A percentile compares a stretch with the other conserved stretches of the same genome.
These are phyloP conservation scores for Ballota nigra DNA, from an alignment of 257 asterid genomes.

Conservation along the genomic window DNA sequence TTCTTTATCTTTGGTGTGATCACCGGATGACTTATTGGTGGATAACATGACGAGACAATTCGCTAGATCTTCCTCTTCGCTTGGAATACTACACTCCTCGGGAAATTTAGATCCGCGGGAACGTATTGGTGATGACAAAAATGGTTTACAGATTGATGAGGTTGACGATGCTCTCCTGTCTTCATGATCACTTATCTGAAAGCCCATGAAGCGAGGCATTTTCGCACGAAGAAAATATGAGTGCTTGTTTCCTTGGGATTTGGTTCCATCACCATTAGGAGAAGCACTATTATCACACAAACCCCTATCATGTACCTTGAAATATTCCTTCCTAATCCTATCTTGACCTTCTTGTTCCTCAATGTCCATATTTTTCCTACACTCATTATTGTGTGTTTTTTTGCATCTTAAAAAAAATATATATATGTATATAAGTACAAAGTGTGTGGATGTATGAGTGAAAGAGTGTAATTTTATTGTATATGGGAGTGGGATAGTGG, in stretches of 20 bases:
- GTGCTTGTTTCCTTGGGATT: conserved; percentile 35
- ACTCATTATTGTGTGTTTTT: conserved; percentile 5
- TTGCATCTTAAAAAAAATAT: neutral
- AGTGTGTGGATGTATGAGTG: neutral
- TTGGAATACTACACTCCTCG: conserved; percentile 19
- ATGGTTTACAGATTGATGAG: neutral
- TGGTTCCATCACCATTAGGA: conserved; percentile 17
- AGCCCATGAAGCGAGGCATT: conserved; percentile 29
- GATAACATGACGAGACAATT: conserved; percentile 75
- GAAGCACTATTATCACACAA: conserved; percentile 17
- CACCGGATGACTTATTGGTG: conserved; percentile 13
- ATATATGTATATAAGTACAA: neutral
- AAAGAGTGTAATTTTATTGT: neutral
- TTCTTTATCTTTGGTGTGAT: conserved; percentile 33
- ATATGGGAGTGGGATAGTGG: neutral
- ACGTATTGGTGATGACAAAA: neutral
- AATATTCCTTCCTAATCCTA: conserved; percentile 32
- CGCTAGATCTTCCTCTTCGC: conserved; percentile 80
- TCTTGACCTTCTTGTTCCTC: conserved; percentile 9
- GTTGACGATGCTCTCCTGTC: conserved; percentile 17
- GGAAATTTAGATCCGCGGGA: conserved; percentile 14
- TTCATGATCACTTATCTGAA: conserved; percentile 20
- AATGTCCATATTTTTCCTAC: conserved; percentile 26
- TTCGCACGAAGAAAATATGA: conserved; percentile 58
- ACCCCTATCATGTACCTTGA: conserved; percentile 46